Evolutionary conservation across 805 yeast genomes (phyloP).

Genomic region (Wickerhamiella occidentalis): DNA sequence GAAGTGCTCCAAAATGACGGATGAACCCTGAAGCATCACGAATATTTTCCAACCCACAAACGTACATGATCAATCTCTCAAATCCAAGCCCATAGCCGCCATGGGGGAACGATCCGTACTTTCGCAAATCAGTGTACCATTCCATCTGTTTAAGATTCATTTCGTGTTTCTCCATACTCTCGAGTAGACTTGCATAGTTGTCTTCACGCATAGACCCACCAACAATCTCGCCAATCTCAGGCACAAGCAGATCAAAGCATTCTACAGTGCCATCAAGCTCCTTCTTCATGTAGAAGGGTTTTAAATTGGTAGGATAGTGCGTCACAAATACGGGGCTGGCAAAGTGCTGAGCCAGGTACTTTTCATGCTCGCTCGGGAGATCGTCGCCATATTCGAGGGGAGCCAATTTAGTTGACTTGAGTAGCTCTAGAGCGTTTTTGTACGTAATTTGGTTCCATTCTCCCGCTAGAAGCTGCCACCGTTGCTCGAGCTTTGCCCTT

Average conservation of each 20-base stretch:
- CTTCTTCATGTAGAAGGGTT: conserved; percentile 85
- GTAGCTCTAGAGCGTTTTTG: conserved; percentile 53
- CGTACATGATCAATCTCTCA: conserved; percentile 67
- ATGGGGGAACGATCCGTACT: conserved; percentile 76
- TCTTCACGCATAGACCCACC: conserved; percentile 94
- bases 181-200: conserved; percentile 35
- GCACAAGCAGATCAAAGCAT: conserved; percentile 79
- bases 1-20: conserved; percentile 47
- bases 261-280: conserved; percentile 38
- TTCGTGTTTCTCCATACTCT: conserved; percentile 39
- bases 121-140: conserved; percentile 72
- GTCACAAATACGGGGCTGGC: conserved; percentile 76
- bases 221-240: conserved; percentile 83
- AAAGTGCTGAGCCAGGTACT: conserved; percentile 57
- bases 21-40: conserved; percentile 84
- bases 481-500: conserved; percentile 28
- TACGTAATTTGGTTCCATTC: conserved; percentile 67
- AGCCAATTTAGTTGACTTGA: conserved; percentile 29
- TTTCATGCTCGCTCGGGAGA: conserved; percentile 77
- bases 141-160: conserved; percentile 48
- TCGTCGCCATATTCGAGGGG: conserved; percentile 47
- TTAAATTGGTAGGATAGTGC: conserved; percentile 64
- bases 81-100: conserved; percentile 97
- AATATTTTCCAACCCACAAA: conserved; percentile 64
- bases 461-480: conserved; percentile 50